phyloP scores from a whole-genome alignment of 2,329 filamentous ascomycete species.

The Cercospora berteroae region DNA sequence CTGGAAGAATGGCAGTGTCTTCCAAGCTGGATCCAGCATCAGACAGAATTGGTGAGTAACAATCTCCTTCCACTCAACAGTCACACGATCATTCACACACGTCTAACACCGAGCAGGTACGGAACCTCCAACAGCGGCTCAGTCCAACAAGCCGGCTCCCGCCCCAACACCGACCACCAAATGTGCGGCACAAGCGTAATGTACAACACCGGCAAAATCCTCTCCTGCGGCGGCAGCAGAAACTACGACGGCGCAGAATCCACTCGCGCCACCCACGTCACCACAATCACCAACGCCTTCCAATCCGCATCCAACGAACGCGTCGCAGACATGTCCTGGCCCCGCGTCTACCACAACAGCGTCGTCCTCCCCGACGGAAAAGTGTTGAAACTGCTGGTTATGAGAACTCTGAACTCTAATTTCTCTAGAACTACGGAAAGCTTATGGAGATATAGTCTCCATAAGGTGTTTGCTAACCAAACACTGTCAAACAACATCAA shows the following conservation, averaged over 20 bases:
- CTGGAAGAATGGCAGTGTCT: conserved; percentile 50
- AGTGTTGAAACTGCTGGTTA: too few species aligned
- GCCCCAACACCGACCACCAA: conserved; percentile 48
- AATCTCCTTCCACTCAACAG: background rate
- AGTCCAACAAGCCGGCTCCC: conserved; percentile 43
- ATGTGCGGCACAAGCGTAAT: conserved; percentile 59
- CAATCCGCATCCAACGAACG: background rate
- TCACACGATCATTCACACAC: background rate
- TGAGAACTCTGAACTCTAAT: too few species aligned
- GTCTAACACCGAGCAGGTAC: conserved; percentile 39
- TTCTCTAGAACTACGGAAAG: too few species aligned
- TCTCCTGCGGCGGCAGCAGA: conserved; percentile 52
- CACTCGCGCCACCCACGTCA: conserved; percentile 47
- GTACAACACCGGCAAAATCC: conserved; percentile 60
- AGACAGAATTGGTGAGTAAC: conserved; percentile 51
- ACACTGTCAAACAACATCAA: too few species aligned
- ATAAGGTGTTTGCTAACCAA: too few species aligned
- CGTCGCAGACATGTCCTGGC: conserved; percentile 29
- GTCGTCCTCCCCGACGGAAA: conserved; percentile 37
- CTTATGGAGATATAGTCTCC: too few species aligned
- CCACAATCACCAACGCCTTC: conserved; percentile 44
- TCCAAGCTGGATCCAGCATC: conserved; percentile 56
- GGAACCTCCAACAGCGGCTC: conserved; percentile 46
- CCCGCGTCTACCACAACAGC: conserved; percentile 30
- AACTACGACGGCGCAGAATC: conserved; percentile 48